Conservation (phyloP, 2,329 filamentous ascomycete genomes). For the Clonostachys rhizophaga region DNA sequence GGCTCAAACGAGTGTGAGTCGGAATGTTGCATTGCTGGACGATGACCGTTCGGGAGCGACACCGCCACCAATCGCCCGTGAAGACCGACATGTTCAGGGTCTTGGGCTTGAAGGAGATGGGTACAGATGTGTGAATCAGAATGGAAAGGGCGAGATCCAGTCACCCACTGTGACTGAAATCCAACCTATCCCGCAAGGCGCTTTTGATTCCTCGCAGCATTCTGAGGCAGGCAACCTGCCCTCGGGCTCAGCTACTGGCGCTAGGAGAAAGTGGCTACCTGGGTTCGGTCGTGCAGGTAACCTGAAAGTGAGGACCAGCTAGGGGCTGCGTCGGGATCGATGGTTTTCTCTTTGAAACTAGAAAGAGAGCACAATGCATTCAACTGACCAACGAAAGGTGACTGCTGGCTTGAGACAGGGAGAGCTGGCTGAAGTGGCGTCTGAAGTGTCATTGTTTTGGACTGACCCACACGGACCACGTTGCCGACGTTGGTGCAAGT, state of each 20-base stretch:
- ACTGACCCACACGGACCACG: too few species aligned
- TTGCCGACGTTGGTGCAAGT: too few species aligned
- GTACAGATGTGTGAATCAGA: not conserved
- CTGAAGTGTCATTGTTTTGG: too few species aligned
- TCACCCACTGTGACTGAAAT: not conserved
- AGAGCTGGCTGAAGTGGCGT: too few species aligned
- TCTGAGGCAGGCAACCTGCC: not conserved
- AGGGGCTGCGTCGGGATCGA: too few species aligned
- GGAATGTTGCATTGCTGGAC: slow-evolving; percentile 27
- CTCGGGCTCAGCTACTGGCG: slow-evolving; percentile 10
- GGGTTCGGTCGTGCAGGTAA: not conserved
- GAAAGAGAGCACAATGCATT: too few species aligned
- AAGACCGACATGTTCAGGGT: slow-evolving; percentile 21
- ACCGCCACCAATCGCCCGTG: slow-evolving; percentile 51
- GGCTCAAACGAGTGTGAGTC: slow-evolving; percentile 21
- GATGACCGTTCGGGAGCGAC: slow-evolving; percentile 45
- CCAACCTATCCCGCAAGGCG: not conserved
- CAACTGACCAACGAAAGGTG: too few species aligned
- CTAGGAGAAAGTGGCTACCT: slow-evolving; percentile 25
- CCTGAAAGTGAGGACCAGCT: too few species aligned
- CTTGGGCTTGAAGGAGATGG: not conserved
- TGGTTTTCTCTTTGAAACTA: too few species aligned
- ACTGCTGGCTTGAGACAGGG: too few species aligned
- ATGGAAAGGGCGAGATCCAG: not conserved
- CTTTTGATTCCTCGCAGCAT: not conserved